Percentiles rank a stretch among this genome's conserved stretches.
Evolutionary conservation across 1,284 basidiomycete species (phyloP).

Genomic region (Pascua sp.): DNA sequence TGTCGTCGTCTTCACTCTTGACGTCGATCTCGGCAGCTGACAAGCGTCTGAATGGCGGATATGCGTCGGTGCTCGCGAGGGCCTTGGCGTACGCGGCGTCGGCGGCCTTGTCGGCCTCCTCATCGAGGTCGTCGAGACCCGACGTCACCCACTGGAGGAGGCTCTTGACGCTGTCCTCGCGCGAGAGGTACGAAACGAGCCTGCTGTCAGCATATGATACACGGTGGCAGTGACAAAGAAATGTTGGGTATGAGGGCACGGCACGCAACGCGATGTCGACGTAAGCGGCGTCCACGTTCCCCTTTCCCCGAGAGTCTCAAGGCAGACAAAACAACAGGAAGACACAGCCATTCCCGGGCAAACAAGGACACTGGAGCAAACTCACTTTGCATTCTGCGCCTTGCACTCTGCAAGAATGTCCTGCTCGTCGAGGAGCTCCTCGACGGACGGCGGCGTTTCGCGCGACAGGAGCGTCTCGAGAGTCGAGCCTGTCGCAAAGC

Average conservation of each 20-base stretch:
- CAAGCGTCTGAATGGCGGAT: conserved; percentile 28
- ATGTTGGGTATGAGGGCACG: not conserved
- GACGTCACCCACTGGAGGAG: conserved; percentile 46
- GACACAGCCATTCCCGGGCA: too few relatives aligned
- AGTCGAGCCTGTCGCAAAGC: conserved; percentile 44
- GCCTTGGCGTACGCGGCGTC: conserved; percentile 27
- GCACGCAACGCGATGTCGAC: not conserved
- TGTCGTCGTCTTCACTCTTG: too few relatives aligned
- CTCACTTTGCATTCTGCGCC: conserved; percentile 70
- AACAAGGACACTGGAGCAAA: not conserved
- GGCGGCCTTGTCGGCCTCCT: conserved; percentile 34
- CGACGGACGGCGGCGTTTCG: conserved; percentile 57
- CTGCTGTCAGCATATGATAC: conserved; percentile 20
- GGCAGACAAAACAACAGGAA: too few relatives aligned
- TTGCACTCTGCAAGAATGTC: conserved; percentile 95
- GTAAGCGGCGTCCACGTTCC: not conserved
- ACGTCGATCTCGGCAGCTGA: not conserved
- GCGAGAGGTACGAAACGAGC: conserved; percentile 42
- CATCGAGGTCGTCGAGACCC: conserved; percentile 47
- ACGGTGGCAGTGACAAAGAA: not conserved
- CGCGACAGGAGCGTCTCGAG: conserved; percentile 45
- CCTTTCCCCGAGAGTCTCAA: too few relatives aligned
- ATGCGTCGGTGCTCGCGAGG: conserved; percentile 23
- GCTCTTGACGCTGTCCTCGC: conserved; percentile 41
- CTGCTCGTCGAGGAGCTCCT: conserved; percentile 89